Base-by-base conservation (phyloP, 179 eudicot genomes). In the Vitellaria paradoxa region DNA sequence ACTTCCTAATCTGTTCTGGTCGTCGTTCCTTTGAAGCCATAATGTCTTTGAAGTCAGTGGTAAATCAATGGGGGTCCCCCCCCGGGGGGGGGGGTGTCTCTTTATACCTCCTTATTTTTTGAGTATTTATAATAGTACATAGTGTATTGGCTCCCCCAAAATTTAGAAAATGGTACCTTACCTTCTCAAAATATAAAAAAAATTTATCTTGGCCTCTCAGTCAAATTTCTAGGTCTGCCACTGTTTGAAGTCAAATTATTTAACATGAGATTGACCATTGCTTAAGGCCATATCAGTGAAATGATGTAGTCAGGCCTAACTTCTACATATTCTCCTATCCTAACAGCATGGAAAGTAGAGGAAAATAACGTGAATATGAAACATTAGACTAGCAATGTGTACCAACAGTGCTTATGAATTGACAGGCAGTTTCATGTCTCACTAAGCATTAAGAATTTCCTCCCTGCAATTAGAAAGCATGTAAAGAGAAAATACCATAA, bases 401-500 rank as follows among this genome's bases (percentile, higher is more conserved):
- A 62, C 67, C 71, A 70, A 42, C 56, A 52, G 26, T 5, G n/a
- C 6, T 10, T 49, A 52, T 49, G 24, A 26, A 23, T 65, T 57
- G 17, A 7, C 77, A 13, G 57, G 56, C 10, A 74, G 59, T 40
- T 75, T 30, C 11, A 68, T 11, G 45, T 46, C 30, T 52, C 73
- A 65, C 46, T 65, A 13, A 70, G 18, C 59, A 70, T 70, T 21
- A 23, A 70, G 9, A 50, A 7, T 3, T 13, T 49, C 45, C 30
- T 23, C 50, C n/a, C 17, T 42, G 57, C 53, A 53, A 37, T 78
- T 24, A 64, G 67, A 75, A 69, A 78, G 26, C 20, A 53, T 46
- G 68, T 0, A 65, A 77, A 53, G 63, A 82, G 74, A 74, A 67
- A 23, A 47, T 95, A 93, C 98, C 99, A 96, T 77, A 84, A 68